These are phyloP conservation scores for Zalaria sp. DNA, from an alignment of 2,329 filamentous ascomycete species.

Conservation along the genomic window DNA sequence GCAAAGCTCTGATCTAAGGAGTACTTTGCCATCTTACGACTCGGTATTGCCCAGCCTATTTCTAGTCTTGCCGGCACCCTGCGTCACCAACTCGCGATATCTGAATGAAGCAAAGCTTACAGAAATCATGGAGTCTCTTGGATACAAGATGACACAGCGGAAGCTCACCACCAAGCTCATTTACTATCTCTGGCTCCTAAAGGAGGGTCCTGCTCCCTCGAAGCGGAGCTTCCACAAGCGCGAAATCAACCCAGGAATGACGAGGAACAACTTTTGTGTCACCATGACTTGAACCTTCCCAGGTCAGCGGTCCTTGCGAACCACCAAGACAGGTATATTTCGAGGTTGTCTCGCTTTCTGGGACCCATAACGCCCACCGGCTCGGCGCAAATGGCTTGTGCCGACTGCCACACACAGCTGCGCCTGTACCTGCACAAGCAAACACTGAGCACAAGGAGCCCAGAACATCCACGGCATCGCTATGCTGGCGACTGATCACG, in stretches of 20 bases:
- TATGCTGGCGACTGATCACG: no score
- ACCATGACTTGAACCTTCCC: constrained; percentile 20
- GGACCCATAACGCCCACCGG: no score
- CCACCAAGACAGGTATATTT: no score
- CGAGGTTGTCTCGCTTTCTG: no score
- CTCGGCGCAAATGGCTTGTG: no score
- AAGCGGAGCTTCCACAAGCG: constrained; percentile 48
- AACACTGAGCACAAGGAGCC: no score
- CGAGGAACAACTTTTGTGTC: constrained; percentile 84
- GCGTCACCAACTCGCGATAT: constrained; percentile 82
- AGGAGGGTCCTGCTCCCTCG: constrained; percentile 11
- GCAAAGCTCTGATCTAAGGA: constrained; percentile 7
- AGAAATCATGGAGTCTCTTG: constrained; percentile 62
- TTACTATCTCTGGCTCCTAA: constrained; percentile 71
- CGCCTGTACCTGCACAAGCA: no score
- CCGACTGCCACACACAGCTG: no score
- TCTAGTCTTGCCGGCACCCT: constrained; percentile 77
- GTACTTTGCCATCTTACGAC: constrained; percentile 6
- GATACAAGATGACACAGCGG: constrained; percentile 49
- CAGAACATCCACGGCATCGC: no score
- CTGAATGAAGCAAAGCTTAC: constrained; percentile 56
- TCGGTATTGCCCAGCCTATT: constrained; percentile 56
- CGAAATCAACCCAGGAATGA: constrained; percentile 59
- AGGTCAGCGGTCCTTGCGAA: no score
- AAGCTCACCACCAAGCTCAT: constrained; percentile 74